Evolutionary conservation across 139 green algal genomes (phyloP).

Genomic region (Chlorella sp.): DNA sequence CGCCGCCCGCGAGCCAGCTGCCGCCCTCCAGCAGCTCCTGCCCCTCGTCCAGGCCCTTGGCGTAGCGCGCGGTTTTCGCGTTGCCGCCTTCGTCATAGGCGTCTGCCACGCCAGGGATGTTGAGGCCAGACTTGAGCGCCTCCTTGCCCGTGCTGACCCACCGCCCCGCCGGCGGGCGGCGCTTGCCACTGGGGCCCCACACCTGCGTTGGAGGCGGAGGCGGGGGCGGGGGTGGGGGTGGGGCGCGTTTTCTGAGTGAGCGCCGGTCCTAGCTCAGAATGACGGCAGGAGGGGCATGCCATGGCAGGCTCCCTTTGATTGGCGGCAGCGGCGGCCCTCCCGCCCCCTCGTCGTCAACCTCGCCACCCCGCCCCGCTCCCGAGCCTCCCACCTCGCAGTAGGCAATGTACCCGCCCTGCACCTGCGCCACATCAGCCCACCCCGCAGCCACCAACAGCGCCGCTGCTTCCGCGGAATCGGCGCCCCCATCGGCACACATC

Average conservation of each 20-base stretch:
- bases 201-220: conserved; percentile 22
- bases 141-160: conserved; percentile 58
- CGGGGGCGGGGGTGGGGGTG: no score
- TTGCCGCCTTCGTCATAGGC: conserved; percentile 56
- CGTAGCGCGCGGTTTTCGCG: conserved; percentile 33
- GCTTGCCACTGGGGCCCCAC: conserved; percentile 29
- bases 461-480: conserved; percentile 16
- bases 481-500: conserved; percentile 45
- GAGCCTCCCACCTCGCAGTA: conserved; percentile 31
- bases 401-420: conserved; percentile 33
- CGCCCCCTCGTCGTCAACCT: no score
- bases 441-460: conserved; percentile 22
- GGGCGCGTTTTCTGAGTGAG: no score
- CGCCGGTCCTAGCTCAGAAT: no score
- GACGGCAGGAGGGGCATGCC: neutral
- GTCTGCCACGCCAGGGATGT: conserved; percentile 53
- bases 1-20: no score
- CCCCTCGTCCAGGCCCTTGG: conserved; percentile 22
- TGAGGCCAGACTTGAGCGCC: conserved; percentile 55
- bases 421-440: conserved; percentile 6
- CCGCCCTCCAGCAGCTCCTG: no score
- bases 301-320: neutral
- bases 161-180: conserved; percentile 38
- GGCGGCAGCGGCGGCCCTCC: no score
- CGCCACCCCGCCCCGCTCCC: no score